Evolutionary conservation across 495 filamentous ascomycete genomes (phyloP).

Genomic region (Talaromyces stipitatus): DNA sequence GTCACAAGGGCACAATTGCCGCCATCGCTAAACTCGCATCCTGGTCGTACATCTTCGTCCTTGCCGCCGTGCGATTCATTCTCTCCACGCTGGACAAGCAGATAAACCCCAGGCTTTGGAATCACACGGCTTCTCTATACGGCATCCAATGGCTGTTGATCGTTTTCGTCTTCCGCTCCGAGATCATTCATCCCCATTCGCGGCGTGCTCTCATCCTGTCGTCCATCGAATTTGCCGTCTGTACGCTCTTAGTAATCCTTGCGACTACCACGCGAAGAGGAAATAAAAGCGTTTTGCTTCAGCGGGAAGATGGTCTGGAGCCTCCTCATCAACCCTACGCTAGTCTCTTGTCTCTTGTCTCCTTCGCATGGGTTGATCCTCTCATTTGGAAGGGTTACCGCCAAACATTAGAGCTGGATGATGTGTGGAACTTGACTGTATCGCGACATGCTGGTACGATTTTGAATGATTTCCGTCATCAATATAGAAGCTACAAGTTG

Average conservation of each 20-base stretch:
- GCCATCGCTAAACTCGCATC: constrained; percentile 56
- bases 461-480: constrained; percentile 72
- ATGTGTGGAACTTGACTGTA: constrained; percentile 87
- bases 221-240: constrained; percentile 64
- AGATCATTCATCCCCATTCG: constrained; percentile 65
- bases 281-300: constrained; percentile 79
- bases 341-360: constrained; percentile 78
- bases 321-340: constrained; percentile 80
- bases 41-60: constrained; percentile 76
- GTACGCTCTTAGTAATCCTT: constrained; percentile 64
- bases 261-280: constrained; percentile 79
- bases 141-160: constrained; percentile 72
- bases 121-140: constrained; percentile 88
- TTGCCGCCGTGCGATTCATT: constrained; percentile 65
- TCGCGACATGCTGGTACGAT: constrained; percentile 80
- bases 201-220: constrained; percentile 49
- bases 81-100: constrained; percentile 57
- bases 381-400: constrained; percentile 88
- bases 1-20: constrained; percentile 48
- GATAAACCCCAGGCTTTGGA: constrained; percentile 72
- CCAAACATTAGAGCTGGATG: constrained; percentile 69
- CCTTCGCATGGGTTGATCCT: constrained; percentile 84
- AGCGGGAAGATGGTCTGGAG: constrained; percentile 79
- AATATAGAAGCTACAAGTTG: constrained; percentile 75
- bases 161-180: constrained; percentile 72